A percentile compares a stretch with the other conserved stretches of the same genome.
phyloP scores from a whole-genome alignment of 805 yeast genomes.

The Teunomyces barrocoloradensis region DNA sequence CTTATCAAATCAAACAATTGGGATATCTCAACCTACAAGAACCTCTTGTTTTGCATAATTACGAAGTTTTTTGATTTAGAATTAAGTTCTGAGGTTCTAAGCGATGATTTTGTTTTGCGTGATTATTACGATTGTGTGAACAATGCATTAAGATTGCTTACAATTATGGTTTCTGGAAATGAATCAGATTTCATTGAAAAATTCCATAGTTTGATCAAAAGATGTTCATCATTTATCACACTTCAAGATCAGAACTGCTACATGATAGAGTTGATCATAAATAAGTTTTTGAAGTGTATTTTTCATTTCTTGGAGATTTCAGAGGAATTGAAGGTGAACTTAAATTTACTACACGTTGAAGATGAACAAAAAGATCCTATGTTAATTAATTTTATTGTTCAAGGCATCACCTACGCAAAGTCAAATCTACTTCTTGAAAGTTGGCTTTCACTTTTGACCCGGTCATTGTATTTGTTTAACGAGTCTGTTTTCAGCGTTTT shows the following conservation, averaged over 20 bases:
- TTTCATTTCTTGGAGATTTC: slow-evolving; percentile 28
- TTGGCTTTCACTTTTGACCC: slow-evolving; percentile 51
- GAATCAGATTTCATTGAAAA: slow-evolving; percentile 51
- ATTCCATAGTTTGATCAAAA: slow-evolving; percentile 40
- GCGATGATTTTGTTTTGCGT: slow-evolving; percentile 14
- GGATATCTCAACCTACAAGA: slow-evolving; percentile 61
- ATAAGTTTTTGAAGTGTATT: slow-evolving; percentile 26
- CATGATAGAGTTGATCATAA: slow-evolving; percentile 28
- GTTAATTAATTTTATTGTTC: slow-evolving; percentile 45
- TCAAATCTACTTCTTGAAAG: slow-evolving; percentile 43
- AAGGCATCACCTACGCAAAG: slow-evolving; percentile 46
- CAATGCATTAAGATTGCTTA: slow-evolving; percentile 43
- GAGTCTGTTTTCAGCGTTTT: slow-evolving; percentile 56
- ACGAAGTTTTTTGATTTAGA: slow-evolving; percentile 43
- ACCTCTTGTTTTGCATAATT: slow-evolving; percentile 47
- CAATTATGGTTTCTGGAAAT: slow-evolving; percentile 50
- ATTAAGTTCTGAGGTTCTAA: slow-evolving; percentile 16
- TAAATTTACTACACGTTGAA: slow-evolving; percentile 29
- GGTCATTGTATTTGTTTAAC: slow-evolving; percentile 49
- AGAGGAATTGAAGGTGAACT: slow-evolving; percentile 24
- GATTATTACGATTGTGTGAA: slow-evolving; percentile 28
- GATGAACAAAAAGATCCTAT: slow-evolving; percentile 29
- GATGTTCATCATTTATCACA: slow-evolving; percentile 24
- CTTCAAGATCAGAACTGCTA: slow-evolving; percentile 8
- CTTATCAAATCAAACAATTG: slow-evolving; percentile 43